These are phyloP conservation scores for Tolypocladium cylindrosporum DNA, from an alignment of 2,329 filamentous ascomycete genomes.

Conservation along the genomic window DNA sequence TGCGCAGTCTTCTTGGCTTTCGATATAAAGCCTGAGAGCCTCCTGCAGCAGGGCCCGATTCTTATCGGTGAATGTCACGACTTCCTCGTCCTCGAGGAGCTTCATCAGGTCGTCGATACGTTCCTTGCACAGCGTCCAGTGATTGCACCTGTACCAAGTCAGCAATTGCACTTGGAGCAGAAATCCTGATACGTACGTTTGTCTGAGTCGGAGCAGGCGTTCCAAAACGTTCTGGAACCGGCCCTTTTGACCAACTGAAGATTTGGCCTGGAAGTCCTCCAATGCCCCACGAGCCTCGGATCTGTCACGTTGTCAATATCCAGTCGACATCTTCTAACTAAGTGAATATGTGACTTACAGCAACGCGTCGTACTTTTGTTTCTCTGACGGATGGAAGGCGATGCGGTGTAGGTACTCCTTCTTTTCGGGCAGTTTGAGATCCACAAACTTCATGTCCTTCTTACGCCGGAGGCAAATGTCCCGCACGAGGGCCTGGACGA, in stretches of 20 bases:
- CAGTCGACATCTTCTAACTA: not conserved
- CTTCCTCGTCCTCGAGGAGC: constrained; percentile 55
- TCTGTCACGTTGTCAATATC: constrained; percentile 23
- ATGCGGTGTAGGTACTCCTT: constrained; percentile 70
- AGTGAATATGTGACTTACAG: constrained; percentile 34
- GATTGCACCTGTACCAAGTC: constrained; percentile 51
- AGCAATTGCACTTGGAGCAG: not conserved
- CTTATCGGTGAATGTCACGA: constrained; percentile 61
- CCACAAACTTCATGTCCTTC: constrained; percentile 84
- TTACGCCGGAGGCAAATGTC: constrained; percentile 70
- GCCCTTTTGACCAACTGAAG: constrained; percentile 31
- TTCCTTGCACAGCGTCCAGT: constrained; percentile 73
- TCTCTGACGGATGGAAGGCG: constrained; percentile 62
- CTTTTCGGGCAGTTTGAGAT: constrained; percentile 67
- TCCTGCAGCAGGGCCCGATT: constrained; percentile 65
- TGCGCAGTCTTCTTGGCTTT: constrained; percentile 73
- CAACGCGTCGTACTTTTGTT: constrained; percentile 67
- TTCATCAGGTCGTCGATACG: constrained; percentile 64
- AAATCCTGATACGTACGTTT: constrained; percentile 39
- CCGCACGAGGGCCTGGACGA: constrained; percentile 70
- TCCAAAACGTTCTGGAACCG: constrained; percentile 70
- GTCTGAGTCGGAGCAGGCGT: constrained; percentile 70
- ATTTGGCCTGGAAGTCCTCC: constrained; percentile 43
- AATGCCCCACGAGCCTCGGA: constrained; percentile 66
- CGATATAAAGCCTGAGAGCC: constrained; percentile 65